Evolutionary conservation across 2,329 filamentous ascomycete species (phyloP).

Genomic region (Lecanicillium sp.): DNA sequence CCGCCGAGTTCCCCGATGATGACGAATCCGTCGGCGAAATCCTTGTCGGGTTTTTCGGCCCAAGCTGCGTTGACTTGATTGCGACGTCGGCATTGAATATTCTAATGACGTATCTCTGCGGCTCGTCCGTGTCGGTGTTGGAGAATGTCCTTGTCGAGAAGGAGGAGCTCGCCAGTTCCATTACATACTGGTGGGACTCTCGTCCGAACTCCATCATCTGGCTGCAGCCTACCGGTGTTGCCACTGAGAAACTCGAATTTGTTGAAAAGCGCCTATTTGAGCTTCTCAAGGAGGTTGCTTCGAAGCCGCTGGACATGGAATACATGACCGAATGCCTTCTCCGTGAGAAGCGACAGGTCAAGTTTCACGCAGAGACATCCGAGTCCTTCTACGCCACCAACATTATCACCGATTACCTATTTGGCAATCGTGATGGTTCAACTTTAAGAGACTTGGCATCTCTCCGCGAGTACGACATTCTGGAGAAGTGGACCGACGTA

Average conservation of each 20-base stretch:
- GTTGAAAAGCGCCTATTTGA: slow-evolving; percentile 83
- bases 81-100: slow-evolving; percentile 68
- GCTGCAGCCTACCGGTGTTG: slow-evolving; percentile 80
- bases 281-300: slow-evolving; percentile 71
- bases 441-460: slow-evolving; percentile 55
- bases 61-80: slow-evolving; percentile 64
- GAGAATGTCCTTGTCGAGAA: slow-evolving; percentile 91
- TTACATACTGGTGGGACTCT: slow-evolving; percentile 71
- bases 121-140: slow-evolving; percentile 84
- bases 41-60: slow-evolving; percentile 78
- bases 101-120: slow-evolving; percentile 78
- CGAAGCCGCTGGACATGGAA: slow-evolving; percentile 76
- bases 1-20: slow-evolving; percentile 88
- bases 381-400: slow-evolving; percentile 75
- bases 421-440: slow-evolving; percentile 77
- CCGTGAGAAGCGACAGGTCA: slow-evolving; percentile 72
- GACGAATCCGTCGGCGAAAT: slow-evolving; percentile 92
- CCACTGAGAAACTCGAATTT: slow-evolving; percentile 72
- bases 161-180: slow-evolving; percentile 82
- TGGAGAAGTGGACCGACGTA: slow-evolving; percentile 73
- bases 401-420: slow-evolving; percentile 88
- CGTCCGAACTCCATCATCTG: slow-evolving; percentile 78
- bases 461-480: slow-evolving; percentile 53
- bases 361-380: slow-evolving; percentile 75
- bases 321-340: slow-evolving; percentile 86